Evolutionary conservation across 257 asterid species (phyloP).

Genomic region (Primulina tabacum): DNA sequence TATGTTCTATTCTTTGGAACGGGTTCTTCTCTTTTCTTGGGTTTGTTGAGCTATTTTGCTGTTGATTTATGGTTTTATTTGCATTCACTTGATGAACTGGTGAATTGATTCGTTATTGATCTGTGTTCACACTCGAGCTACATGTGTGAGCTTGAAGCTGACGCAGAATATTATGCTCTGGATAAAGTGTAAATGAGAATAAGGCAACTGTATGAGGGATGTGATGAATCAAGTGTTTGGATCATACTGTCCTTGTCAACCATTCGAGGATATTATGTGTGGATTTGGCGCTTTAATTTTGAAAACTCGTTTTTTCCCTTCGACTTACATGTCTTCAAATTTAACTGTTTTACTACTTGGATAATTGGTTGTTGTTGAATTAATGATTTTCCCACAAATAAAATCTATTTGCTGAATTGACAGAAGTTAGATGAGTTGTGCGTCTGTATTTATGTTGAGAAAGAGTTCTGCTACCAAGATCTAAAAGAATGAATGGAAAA

Average conservation of each 20-base stretch:
- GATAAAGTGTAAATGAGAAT: neutral
- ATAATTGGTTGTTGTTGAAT: neutral
- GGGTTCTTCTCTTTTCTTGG: neutral
- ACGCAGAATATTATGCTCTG: neutral
- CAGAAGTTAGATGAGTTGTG: neutral
- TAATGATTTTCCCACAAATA: neutral
- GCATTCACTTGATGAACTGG: neutral
- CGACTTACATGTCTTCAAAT: too few species aligned
- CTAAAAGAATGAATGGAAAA: neutral
- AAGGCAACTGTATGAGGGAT: neutral
- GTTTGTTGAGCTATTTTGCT: neutral
- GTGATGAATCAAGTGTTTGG: neutral
- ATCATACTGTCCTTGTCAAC: neutral
- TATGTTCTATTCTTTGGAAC: slow-evolving; percentile 29
- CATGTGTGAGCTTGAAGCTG: neutral
- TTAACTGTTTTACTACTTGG: neutral
- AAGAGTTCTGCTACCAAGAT: neutral
- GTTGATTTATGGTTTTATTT: slow-evolving; percentile 9
- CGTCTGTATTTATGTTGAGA: neutral
- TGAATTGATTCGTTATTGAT: slow-evolving; percentile 16
- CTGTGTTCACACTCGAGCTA: slow-evolving; percentile 18
- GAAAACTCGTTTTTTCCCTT: neutral
- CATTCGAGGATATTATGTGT: neutral
- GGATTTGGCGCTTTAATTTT: too few species aligned
- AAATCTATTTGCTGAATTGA: neutral